A percentile compares a stretch with the other conserved stretches of the same genome.
Evolutionary conservation across 805 yeast species (phyloP).

Genomic region (Myxozyma neglecta): DNA sequence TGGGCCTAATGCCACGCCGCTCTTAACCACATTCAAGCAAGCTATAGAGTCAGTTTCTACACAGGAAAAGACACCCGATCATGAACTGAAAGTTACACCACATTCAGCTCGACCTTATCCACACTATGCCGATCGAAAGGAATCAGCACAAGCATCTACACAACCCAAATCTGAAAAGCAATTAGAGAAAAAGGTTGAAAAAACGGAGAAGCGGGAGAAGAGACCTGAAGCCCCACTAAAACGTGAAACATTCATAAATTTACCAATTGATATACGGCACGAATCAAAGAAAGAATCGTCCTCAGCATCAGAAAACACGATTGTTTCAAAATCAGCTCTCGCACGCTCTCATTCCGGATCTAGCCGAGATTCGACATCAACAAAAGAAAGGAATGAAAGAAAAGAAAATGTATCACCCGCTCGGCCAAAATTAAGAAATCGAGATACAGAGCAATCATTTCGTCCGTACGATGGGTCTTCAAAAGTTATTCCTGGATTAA

Average conservation of each 20-base stretch:
- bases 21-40: neutral
- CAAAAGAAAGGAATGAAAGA: neutral
- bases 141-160: neutral
- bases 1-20: neutral
- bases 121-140: neutral
- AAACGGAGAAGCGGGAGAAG: too few species aligned
- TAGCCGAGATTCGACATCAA: neutral
- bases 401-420: neutral
- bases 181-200: too few species aligned
- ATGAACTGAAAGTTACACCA: neutral
- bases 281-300: neutral
- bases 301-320: neutral
- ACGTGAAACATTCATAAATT: neutral
- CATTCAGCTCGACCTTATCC: conserved; percentile 24
- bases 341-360: conserved; percentile 1
- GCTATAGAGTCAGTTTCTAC: neutral
- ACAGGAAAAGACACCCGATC: neutral
- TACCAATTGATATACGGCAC: neutral
- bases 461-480: conserved; percentile 3
- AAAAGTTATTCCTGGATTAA: too few species aligned
- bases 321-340: neutral
- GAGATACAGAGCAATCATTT: conserved; percentile 4
- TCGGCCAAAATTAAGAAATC: neutral
- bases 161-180: neutral
- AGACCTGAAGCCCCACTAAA: neutral